Percentiles rank a stretch among this genome's conserved stretches.
phyloP scores from a whole-genome alignment of 2,329 filamentous ascomycete species.

The Penicillium concentricum region DNA sequence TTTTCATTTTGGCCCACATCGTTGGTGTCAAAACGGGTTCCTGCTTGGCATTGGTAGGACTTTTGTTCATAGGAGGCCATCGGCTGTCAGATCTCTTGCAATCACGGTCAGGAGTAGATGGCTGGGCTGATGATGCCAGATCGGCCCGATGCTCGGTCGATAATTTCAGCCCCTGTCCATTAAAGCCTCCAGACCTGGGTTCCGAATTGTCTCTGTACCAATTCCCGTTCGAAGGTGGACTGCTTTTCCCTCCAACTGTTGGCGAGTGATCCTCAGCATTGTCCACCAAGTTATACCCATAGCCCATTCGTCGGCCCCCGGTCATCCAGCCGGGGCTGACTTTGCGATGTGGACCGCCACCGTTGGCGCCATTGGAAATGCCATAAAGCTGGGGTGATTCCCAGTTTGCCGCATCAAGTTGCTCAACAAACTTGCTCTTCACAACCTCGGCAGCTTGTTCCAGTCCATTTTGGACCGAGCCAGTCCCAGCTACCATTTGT shows the following conservation, averaged over 20 bases:
- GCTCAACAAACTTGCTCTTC: conserved; percentile 36
- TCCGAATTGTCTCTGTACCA: background rate
- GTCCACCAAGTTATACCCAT: conserved; percentile 39
- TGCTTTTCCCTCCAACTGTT: background rate
- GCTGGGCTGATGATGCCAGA: background rate
- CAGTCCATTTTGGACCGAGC: background rate
- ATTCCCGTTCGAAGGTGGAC: background rate
- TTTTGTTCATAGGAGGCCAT: background rate
- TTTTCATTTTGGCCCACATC: conserved; percentile 4
- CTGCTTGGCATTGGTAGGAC: background rate
- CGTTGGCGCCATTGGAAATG: background rate
- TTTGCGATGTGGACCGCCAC: conserved; percentile 26
- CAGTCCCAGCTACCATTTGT: conserved; percentile 1
- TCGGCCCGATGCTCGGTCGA: background rate
- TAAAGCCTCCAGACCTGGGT: background rate
- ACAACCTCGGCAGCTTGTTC: conserved; percentile 6
- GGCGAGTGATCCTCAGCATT: conserved; percentile 19
- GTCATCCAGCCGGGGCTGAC: conserved; percentile 46
- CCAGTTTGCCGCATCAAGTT: conserved; percentile 23
- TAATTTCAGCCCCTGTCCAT: background rate
- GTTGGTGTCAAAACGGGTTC: background rate
- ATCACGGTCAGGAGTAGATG: background rate
- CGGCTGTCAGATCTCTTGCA: background rate
- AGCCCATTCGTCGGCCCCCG: conserved; percentile 40
- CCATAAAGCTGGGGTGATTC: background rate